These are phyloP conservation scores for Rhynchospora pubera DNA, from an alignment of 176 grass and related monocot species.

Conservation along the genomic window DNA sequence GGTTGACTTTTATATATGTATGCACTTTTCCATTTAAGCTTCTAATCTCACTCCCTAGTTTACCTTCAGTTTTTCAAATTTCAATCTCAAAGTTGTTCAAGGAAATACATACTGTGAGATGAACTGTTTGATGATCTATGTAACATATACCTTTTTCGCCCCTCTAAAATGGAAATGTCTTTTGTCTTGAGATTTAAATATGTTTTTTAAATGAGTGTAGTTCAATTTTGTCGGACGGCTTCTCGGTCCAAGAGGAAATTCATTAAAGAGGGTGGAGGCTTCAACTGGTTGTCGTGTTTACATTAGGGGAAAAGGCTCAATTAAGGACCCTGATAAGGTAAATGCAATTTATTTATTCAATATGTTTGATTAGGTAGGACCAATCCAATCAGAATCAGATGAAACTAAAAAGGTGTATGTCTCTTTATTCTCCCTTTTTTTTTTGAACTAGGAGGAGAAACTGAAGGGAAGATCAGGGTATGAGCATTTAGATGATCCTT, in stretches of 20 bases:
- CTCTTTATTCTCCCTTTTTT: conserved; percentile 13
- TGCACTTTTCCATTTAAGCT: no score
- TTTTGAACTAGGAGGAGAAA: conserved; percentile 75
- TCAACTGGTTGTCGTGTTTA: conserved; percentile 96
- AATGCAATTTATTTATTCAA: conserved; percentile 19
- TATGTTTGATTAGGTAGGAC: not conserved
- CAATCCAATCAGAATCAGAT: not conserved
- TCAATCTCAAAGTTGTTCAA: not conserved
- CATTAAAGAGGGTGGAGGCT: conserved; percentile 88
- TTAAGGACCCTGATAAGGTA: conserved; percentile 94
- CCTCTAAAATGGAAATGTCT: conserved; percentile 17
- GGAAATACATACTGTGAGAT: not conserved
- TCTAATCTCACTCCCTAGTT: no score
- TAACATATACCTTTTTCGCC: not conserved
- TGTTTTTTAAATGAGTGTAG: conserved; percentile 24
- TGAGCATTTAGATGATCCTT: conserved; percentile 85
- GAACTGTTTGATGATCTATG: not conserved
- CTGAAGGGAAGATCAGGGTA: conserved; percentile 83
- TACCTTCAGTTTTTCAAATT: not conserved
- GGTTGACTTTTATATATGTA: not conserved
- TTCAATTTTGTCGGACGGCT: conserved; percentile 98
- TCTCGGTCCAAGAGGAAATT: conserved; percentile 95
- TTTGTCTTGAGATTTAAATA: conserved; percentile 29
- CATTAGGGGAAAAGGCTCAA: conserved; percentile 96
- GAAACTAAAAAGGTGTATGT: not conserved